Conservation (phyloP, 2,329 filamentous ascomycete genomes). For the Fusarium xylarioides region DNA sequence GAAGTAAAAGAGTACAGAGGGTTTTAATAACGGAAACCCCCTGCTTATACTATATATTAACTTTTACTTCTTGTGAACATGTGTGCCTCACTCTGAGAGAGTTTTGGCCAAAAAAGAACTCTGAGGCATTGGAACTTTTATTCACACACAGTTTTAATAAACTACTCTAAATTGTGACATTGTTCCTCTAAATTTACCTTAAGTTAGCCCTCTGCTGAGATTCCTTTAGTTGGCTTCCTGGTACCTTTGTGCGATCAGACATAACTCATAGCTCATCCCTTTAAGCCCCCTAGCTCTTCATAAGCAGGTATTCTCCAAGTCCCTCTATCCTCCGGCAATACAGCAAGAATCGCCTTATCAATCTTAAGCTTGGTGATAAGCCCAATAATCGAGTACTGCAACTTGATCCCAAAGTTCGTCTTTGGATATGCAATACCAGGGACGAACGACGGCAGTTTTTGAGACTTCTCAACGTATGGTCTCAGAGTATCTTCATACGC, state of each 20-base stretch:
- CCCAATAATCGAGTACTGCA: constrained; percentile 27
- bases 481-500: constrained; percentile 53
- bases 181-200: neutral
- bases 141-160: no score
- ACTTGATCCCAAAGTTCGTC: constrained; percentile 41
- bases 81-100: neutral
- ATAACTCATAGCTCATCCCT: neutral
- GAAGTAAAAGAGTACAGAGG: no score
- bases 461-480: constrained; percentile 52
- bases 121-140: neutral
- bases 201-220: no score
- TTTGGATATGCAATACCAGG: constrained; percentile 41
- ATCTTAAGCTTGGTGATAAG: constrained; percentile 21
- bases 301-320: constrained; percentile 26
- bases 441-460: constrained; percentile 46
- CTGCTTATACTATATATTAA: neutral
- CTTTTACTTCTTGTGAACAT: neutral
- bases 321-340: constrained; percentile 18
- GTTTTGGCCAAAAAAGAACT: neutral
- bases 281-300: neutral
- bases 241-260: neutral
- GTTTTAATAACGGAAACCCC: neutral
- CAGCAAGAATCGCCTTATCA: constrained; percentile 19
- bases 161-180: neutral
- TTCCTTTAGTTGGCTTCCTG: neutral